Conservation (phyloP, 1,139 yeast species). For the Suhomyces kunorum region DNA sequence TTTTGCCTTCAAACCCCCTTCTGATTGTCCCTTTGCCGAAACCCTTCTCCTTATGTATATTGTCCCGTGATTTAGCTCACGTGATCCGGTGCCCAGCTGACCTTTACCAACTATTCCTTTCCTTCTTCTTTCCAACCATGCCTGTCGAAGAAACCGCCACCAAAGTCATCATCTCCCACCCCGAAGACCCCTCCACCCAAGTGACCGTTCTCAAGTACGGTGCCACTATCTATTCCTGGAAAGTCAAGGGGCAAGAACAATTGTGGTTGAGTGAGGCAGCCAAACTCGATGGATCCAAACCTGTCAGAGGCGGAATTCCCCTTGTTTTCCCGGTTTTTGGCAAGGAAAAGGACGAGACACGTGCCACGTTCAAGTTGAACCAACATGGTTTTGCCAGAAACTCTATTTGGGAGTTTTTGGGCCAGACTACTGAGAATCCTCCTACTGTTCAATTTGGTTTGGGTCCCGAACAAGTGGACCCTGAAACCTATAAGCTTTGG, state of each 20-base stretch:
- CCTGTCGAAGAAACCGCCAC: constrained; percentile 65
- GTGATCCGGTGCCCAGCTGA: background rate
- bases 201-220: constrained; percentile 80
- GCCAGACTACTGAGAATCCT: constrained; percentile 60
- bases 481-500: constrained; percentile 59
- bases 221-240: constrained; percentile 88
- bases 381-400: constrained; percentile 97
- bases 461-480: constrained; percentile 76
- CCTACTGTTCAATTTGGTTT: constrained; percentile 85
- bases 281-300: constrained; percentile 82
- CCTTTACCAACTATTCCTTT: background rate
- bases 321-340: constrained; percentile 96
- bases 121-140: constrained; percentile 30
- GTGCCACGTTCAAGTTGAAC: constrained; percentile 58
- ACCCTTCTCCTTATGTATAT: too few relatives aligned
- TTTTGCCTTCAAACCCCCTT: too few relatives aligned
- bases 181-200: constrained; percentile 51
- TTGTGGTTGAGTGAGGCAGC: constrained; percentile 68
- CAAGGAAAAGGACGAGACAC: constrained; percentile 46
- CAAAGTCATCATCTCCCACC: constrained; percentile 61
- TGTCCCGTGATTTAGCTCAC: background rate
- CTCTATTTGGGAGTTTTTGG: constrained; percentile 88
- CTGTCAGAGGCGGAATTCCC: constrained; percentile 97
- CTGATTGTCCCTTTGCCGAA: too few relatives aligned
- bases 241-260: constrained; percentile 64